phyloP scores from a whole-genome alignment of 163 green algal genomes.

The Scenedesmus sp. region DNA sequence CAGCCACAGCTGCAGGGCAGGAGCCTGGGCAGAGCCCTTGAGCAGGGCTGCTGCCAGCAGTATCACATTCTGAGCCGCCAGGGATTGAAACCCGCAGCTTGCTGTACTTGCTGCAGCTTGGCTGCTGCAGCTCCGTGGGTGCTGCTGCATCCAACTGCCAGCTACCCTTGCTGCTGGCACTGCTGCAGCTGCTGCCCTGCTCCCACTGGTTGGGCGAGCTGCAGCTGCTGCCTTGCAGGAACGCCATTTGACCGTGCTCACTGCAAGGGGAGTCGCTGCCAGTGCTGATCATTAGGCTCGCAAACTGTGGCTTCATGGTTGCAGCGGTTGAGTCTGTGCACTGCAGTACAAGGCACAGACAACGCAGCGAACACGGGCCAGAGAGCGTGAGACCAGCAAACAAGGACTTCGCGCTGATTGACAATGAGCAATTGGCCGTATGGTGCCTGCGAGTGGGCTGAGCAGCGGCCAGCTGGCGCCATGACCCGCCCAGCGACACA shows the following conservation, averaged over 20 bases:
- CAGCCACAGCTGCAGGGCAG: background rate
- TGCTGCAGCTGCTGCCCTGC: background rate
- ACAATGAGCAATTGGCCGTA: background rate
- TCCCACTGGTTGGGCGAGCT: background rate
- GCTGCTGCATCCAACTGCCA: background rate
- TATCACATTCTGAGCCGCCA: background rate
- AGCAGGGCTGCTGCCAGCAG: background rate
- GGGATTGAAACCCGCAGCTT: background rate
- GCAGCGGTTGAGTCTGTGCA: background rate
- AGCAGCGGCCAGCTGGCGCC: background rate
- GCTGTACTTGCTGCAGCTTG: background rate
- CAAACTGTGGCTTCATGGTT: background rate
- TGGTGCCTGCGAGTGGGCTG: background rate
- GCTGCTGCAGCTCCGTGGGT: background rate
- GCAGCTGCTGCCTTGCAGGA: background rate
- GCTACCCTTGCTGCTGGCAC: background rate
- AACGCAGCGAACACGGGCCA: background rate
- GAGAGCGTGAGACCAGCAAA: background rate
- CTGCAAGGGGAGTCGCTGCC: background rate
- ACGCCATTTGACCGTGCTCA: too few relatives aligned
- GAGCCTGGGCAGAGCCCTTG: background rate
- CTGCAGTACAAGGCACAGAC: background rate
- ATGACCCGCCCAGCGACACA: background rate
- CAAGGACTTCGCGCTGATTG: too few relatives aligned
- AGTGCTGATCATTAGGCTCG: background rate